Evolutionary conservation across 805 yeast genomes (phyloP).

Genomic region (Yarrowia bubula): DNA sequence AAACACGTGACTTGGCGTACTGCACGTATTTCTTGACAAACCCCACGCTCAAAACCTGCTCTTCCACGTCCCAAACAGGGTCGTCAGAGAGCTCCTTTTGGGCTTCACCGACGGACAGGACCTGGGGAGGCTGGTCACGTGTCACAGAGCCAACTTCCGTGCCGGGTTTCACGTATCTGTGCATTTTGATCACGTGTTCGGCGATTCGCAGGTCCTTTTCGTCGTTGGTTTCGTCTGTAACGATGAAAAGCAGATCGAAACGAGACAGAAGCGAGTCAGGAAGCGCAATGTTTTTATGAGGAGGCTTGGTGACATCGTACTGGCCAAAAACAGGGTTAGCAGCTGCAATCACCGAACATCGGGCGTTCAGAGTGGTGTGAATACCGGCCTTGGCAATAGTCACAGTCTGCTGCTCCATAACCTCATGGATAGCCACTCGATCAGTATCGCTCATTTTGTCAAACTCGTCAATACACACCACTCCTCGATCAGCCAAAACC

Average conservation of each 20-base stretch:
- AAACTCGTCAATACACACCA: slow-evolving; percentile 98
- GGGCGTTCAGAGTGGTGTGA: slow-evolving; percentile 90
- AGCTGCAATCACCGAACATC: slow-evolving; percentile 96
- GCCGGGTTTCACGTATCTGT: slow-evolving; percentile 84
- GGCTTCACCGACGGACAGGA: slow-evolving; percentile 77
- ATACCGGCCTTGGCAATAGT: slow-evolving; percentile 97
- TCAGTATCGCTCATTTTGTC: slow-evolving; percentile 98
- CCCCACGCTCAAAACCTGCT: slow-evolving; percentile 66
- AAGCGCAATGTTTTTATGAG: slow-evolving; percentile 92
- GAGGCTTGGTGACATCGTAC: slow-evolving; percentile 92
- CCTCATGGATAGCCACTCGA: slow-evolving; percentile 97
- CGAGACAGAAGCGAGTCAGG: slow-evolving; percentile 96
- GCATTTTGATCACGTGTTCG: slow-evolving; percentile 93
- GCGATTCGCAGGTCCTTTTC: slow-evolving; percentile 80
- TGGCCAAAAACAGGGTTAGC: slow-evolving; percentile 98
- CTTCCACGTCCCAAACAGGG: slow-evolving; percentile 44
- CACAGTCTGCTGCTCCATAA: slow-evolving; percentile 98
- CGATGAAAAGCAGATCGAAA: slow-evolving; percentile 91
- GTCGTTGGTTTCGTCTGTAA: slow-evolving; percentile 91
- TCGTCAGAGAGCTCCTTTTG: slow-evolving; percentile 48
- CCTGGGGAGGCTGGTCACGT: slow-evolving; percentile 67
- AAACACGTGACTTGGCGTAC: slow-evolving; percentile 84
- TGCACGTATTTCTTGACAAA: slow-evolving; percentile 90
- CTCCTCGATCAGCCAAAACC: slow-evolving; percentile 94
- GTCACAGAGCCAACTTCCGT: slow-evolving; percentile 90